A percentile compares a stretch with the other conserved stretches of the same genome.
phyloP scores from a whole-genome alignment of 805 yeast genomes.

The Zygosaccharomyces siamensis region DNA sequence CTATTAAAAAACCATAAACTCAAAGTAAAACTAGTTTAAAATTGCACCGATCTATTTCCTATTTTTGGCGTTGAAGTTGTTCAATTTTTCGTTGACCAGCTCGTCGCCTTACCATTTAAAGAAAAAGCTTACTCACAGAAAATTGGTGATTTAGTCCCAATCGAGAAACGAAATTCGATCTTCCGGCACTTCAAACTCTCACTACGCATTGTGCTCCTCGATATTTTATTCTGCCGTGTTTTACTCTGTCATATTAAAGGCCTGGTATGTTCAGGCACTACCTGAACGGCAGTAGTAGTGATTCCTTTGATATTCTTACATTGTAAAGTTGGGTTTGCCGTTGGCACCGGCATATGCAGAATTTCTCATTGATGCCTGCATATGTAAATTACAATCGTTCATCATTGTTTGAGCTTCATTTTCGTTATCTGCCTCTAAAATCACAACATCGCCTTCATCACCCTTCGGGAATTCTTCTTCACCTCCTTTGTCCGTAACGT shows the following conservation, averaged over 20 bases:
- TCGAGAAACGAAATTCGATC: neutral
- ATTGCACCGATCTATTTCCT: neutral
- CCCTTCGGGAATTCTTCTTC: slow-evolving; percentile 13
- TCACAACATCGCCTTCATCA: slow-evolving; percentile 18
- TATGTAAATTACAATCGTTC: neutral
- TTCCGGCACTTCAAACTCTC: neutral
- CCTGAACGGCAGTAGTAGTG: neutral
- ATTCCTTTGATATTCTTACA: neutral
- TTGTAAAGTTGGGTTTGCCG: neutral
- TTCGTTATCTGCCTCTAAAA: slow-evolving; percentile 10
- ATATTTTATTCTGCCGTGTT: neutral
- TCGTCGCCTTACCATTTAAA: slow-evolving; percentile 3
- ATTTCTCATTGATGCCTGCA: slow-evolving; percentile 1
- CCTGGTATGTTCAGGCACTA: no score
- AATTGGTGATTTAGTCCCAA: slow-evolving; percentile 1
- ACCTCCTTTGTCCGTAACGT: slow-evolving; percentile 26
- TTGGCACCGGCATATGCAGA: neutral
- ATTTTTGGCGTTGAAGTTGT: neutral
- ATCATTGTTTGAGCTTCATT: slow-evolving; percentile 5
- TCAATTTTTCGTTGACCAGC: slow-evolving; percentile 2
- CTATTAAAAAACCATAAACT: neutral
- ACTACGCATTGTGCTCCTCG: neutral
- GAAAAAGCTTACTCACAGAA: slow-evolving; percentile 1
- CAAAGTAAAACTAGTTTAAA: neutral
- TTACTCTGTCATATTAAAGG: neutral